These are phyloP conservation scores for Sordariomycetes sp. DNA, from an alignment of 2,329 filamentous ascomycete genomes.

Conservation along the genomic window DNA sequence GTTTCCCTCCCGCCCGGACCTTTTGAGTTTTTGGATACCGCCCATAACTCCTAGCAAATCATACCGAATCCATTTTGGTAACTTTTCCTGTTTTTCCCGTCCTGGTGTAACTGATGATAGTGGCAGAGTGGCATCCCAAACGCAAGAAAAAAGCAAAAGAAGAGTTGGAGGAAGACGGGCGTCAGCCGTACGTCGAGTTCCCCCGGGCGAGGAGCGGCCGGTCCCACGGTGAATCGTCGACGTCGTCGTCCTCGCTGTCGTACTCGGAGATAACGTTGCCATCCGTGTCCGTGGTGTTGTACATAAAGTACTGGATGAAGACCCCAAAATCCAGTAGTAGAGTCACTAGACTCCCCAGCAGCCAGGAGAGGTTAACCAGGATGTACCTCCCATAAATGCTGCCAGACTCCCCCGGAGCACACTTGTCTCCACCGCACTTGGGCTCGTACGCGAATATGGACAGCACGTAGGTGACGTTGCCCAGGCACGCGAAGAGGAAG, in stretches of 20 bases:
- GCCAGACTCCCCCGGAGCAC: constrained; percentile 53
- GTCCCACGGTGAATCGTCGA: constrained; percentile 2
- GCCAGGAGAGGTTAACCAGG: constrained; percentile 81
- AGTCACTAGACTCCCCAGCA: constrained; percentile 82
- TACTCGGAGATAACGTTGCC: constrained; percentile 9
- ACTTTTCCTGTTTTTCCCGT: neutral
- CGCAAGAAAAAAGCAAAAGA: neutral
- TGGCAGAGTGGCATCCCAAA: neutral
- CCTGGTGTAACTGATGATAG: neutral
- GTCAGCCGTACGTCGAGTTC: constrained; percentile 4
- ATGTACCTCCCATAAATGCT: constrained; percentile 71
- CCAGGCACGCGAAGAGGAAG: constrained; percentile 92
- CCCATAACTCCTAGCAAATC: neutral
- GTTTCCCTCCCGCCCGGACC: neutral
- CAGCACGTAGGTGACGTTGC: constrained; percentile 87
- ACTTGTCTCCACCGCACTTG: constrained; percentile 44
- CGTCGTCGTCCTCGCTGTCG: neutral
- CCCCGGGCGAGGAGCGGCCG: constrained; percentile 4
- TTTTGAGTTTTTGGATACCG: neutral
- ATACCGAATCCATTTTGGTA: neutral
- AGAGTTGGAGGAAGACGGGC: neutral
- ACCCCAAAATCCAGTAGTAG: constrained; percentile 76
- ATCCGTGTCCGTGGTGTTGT: constrained; percentile 39
- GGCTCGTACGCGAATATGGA: constrained; percentile 88
- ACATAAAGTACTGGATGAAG: constrained; percentile 87